Evolutionary conservation across 2,329 filamentous ascomycete species (phyloP), one percentile per base, ranked within the genome.

Genomic region (Claviceps sp.): DNA sequence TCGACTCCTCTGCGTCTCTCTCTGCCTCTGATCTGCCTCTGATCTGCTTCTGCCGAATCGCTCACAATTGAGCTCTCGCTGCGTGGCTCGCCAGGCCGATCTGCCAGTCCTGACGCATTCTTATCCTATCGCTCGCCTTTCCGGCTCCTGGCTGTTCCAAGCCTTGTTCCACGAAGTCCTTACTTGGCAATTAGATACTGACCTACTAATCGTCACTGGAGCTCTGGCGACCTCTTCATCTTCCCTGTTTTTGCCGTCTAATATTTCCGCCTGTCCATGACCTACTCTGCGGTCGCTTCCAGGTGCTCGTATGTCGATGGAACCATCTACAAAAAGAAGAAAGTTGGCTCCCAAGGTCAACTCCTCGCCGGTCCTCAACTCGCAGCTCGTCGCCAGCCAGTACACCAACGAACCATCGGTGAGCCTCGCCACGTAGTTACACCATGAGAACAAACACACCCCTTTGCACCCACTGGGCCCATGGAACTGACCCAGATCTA

Each of bases 321-420:
- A 72, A 62, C 69, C 68, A 56, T 67, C 67, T 46, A 68, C 58
- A 54, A 72, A 72, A 56, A 68, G 68, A 62, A 66, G 69, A 60
- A 70, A 70, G 63, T 63, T 72, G 63, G 69, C 69, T 59, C 69
- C 69, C 38, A 72, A 71, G 58, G 66, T 69, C 58, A 59, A 55
- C 61, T 59, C 64, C 58, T 62, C 64, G 50, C 52, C 61, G 41
- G 59, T 60, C 54, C 59, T 63, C 46, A 64, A 62, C 42, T 54
- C 62, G 55, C 65, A 64, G 54, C 56, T 65, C 42, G 18, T 50
- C 37, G 20, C 42, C 47, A 44, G 37, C 24, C 48, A 50, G 30
- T 38, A 50, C 48, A 22, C 45, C 40, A 30, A 53, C 34, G 53
- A 55, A 51, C 48, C 48, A 37, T 43, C 51, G 51, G 53, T 55